Evolutionary conservation across 768 basidiomycete species (phyloP).

Genomic region (Psilocybe subaeruginosa): DNA sequence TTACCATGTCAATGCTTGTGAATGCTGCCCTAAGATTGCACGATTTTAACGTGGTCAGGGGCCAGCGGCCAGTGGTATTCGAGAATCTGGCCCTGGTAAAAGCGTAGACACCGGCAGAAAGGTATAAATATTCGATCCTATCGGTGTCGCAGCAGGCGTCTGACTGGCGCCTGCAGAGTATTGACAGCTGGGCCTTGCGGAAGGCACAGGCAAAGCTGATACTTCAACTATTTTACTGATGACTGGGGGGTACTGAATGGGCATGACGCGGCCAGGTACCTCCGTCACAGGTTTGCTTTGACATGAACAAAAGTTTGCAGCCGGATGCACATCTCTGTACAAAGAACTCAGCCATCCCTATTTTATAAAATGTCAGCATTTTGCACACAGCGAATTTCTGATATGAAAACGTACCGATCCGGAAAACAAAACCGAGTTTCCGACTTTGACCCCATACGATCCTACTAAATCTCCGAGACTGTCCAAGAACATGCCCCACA

Average conservation of each 20-base stretch:
- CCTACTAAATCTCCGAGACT: conserved; percentile 10
- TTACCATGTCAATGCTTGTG: too few relatives aligned
- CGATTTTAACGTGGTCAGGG: too few relatives aligned
- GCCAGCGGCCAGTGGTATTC: too few relatives aligned
- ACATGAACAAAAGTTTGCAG: background rate
- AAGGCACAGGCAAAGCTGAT: background rate
- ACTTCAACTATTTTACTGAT: background rate
- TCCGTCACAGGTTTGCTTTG: background rate
- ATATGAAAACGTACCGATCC: background rate
- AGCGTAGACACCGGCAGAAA: too few relatives aligned
- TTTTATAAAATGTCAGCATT: background rate
- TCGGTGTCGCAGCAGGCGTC: too few relatives aligned
- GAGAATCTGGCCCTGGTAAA: too few relatives aligned
- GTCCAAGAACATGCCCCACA: conserved; percentile 25
- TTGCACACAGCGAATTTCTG: background rate
- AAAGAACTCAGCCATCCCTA: background rate
- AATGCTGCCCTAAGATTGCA: too few relatives aligned
- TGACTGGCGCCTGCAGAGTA: background rate
- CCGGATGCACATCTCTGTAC: background rate
- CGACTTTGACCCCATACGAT: background rate
- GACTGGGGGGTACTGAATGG: conserved; percentile 11
- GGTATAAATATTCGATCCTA: too few relatives aligned
- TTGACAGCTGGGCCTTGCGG: background rate
- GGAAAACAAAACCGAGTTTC: background rate
- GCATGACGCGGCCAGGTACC: conserved; percentile 5